Evolutionary conservation across 2,329 filamentous ascomycete genomes (phyloP), one percentile per base, ranked within the genome.

Genomic region (Paraphoma sp.): DNA sequence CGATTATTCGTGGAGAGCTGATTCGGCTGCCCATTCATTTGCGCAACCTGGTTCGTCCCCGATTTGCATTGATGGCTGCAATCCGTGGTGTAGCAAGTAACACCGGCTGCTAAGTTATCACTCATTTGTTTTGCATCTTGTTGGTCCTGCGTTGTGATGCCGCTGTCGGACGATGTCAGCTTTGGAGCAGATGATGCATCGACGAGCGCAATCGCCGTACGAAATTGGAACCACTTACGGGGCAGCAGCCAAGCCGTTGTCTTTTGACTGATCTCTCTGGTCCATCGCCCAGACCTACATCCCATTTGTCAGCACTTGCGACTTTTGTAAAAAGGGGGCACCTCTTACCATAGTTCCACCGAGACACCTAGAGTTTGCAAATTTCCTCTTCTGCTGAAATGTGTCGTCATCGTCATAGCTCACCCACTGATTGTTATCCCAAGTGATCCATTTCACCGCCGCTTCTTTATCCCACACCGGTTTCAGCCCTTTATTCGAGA

Each of bases 381-480:
- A 83, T 29, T 73, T 76, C 1, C 74, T 88, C 9, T 80, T 85
- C 16, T 66, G 80, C 2, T 73, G 77, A 1, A 84, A 86, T 53
- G 69, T 72, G 11, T 69, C 61, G 1, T 30, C 16, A 30, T 73
- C 69, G 45, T 72, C 69, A 44, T 67, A 73, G 3, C 52, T 60
- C 3, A 71, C 55, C 70, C 68, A 74, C 38, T 72, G 64, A 55
- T 73, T 54, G 1, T 18, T 10, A 14, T 63, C 56, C 62, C 64
- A 74, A 1, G 53, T 58, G 16, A 73, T 54, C 14, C 23, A 59
- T 18, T 59, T 53, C 2, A 59, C 49, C 12, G 17, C 50, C 4
- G 53, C 53, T 41, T 51, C 33, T 17, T 51, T 28, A 36, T 59
- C 50, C 12, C 42, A 40, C 2, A 6, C 12, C 11, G 28, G 30